Evolutionary conservation across 176 grass and related monocot species (phyloP), one percentile per base, ranked within the genome.

Genomic region (Canna indica): DNA sequence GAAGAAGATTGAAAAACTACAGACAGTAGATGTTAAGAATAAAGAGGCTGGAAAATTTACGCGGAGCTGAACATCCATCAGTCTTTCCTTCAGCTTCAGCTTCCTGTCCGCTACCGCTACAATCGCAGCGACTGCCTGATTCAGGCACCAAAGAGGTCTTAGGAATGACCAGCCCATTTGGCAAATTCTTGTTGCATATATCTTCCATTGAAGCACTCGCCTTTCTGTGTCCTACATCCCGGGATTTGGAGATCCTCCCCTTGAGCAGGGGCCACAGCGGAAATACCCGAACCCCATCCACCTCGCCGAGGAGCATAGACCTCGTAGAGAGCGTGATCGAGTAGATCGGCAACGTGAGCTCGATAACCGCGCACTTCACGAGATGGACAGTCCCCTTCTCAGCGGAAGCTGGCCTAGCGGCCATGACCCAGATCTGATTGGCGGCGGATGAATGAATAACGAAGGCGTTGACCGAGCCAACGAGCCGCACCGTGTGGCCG

Each of bases 381-480:
- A 99, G 79, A 71, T 90, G 82, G 31, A 93, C 80, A 12, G 77
- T 84, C 18, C 64, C 47, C 48, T 69, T 70, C 47, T 58, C 76
- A 33, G 81, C 85, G 18, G 36, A 77, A 36, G 72, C 58, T 16
- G 83, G 67, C 66, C 45, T 85, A 18, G 81, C 78, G 1, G 78
- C 79, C 45, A 83, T 20, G 38, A 99, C 69, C 94, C 94, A 99
- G 89, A 99, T 99, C 84, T 99, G 90, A 0, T 57, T 57, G n/a
- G 78, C 80, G 59, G 79, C 75, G n/a, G 86, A 61, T 20, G 89
- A 90, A 59, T 90, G 86, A 39, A 99, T 60, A 29, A 80, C 86
- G 10, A 93, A 73, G 61, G 72, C 61, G 81, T 99, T 99, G 73
- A 83, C 79, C 24, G 77, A 84, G 0, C 60, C 82, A 2, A 78